These are phyloP conservation scores for Aspergillus sp. DNA, from an alignment of 2,329 filamentous ascomycete genomes.

Conservation along the genomic window DNA sequence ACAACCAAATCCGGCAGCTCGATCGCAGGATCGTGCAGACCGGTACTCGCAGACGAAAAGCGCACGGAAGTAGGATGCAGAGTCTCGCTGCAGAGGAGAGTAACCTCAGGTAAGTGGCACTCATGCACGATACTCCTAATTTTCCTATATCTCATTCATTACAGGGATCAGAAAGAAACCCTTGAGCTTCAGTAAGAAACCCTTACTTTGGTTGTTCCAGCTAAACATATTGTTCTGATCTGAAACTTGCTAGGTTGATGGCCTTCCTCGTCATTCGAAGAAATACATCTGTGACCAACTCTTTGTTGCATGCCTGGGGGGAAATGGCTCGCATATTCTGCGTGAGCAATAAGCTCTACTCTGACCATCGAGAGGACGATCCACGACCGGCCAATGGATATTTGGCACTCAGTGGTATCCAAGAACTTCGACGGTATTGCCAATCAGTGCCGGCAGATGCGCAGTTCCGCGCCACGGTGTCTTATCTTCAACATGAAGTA, in stretches of 20 bases:
- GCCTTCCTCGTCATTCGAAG: conserved; percentile 11
- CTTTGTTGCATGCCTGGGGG: conserved; percentile 1
- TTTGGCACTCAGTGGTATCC: conserved; percentile 24
- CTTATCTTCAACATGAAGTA: conserved; percentile 17
- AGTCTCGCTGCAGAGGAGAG: conserved; percentile 4
- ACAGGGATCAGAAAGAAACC: conserved; percentile 8
- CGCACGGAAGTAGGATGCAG: background rate
- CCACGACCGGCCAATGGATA: conserved; percentile 12
- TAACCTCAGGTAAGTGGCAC: background rate
- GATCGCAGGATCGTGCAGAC: background rate
- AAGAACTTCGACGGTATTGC: conserved; percentile 23
- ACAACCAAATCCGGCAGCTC: background rate
- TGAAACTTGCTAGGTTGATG: background rate
- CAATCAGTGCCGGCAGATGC: conserved; percentile 23
- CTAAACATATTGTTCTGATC: background rate
- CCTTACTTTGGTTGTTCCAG: no score
- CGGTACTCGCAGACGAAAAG: conserved; percentile 1
- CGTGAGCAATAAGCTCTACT: conserved; percentile 25
- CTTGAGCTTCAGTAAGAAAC: conserved; percentile 11
- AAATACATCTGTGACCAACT: conserved; percentile 1
- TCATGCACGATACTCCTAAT: background rate
- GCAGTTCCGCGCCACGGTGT: conserved; percentile 14
- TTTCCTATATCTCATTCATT: background rate
- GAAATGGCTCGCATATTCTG: conserved; percentile 18
- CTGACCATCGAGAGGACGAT: conserved; percentile 4